A percentile compares a stretch with the other conserved stretches of the same genome.
Conservation (phyloP, 208 protist genomes). For the Novymonas esmeraldas region DNA sequence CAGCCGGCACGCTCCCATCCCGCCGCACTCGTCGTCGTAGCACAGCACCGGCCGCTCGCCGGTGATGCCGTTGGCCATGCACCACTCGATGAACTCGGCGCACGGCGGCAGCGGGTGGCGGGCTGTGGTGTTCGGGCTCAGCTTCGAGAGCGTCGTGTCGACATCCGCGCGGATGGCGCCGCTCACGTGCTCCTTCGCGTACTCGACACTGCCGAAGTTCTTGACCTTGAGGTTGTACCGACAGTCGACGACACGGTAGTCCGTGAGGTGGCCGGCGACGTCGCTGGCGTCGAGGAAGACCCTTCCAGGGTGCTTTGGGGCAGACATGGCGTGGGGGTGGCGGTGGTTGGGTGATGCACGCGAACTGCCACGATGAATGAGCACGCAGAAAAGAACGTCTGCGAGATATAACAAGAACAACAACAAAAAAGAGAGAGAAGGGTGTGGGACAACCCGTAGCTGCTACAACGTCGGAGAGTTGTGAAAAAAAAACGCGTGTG, state of each 20-base stretch:
- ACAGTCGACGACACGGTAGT: constrained; percentile 75
- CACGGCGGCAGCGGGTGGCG: constrained; percentile 67
- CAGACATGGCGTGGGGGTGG: constrained; percentile 1
- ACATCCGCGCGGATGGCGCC: constrained; percentile 56
- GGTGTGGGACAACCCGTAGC: too few species aligned
- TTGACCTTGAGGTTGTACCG: constrained; percentile 61
- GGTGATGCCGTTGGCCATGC: constrained; percentile 48
- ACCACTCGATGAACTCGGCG: constrained; percentile 66
- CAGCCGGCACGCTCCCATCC: constrained; percentile 72
- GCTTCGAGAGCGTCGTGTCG: constrained; percentile 52
- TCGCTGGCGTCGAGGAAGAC: constrained; percentile 65
- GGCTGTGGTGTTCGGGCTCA: constrained; percentile 26
- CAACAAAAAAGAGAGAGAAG: too few species aligned
- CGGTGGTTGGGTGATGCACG: too few species aligned
- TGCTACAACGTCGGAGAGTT: too few species aligned
- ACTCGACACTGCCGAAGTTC: constrained; percentile 48
- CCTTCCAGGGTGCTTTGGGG: constrained; percentile 31
- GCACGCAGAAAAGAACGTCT: too few species aligned
- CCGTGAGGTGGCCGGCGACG: constrained; percentile 39
- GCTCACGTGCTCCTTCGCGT: constrained; percentile 51
- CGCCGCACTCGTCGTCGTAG: constrained; percentile 85
- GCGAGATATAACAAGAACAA: too few species aligned
- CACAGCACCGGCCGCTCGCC: constrained; percentile 60
- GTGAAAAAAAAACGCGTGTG: too few species aligned
- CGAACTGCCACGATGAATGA: too few species aligned